Conservation (phyloP, 75 land plant species). For the Chamaecyparis obtusa region DNA sequence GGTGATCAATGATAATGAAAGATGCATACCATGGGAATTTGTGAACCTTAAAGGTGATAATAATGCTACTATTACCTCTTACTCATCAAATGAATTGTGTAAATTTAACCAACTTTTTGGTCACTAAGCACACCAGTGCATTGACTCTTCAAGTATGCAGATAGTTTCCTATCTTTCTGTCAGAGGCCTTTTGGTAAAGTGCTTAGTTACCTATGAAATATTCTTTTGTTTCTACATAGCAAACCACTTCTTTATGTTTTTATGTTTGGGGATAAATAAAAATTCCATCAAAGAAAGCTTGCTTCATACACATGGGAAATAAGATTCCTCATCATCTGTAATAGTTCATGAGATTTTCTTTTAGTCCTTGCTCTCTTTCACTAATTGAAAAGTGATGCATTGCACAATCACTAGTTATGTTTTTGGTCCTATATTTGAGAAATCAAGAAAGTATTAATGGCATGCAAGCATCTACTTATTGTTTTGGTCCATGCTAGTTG, state of each 20-base stretch:
- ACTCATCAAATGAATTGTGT: no score
- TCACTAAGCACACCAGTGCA: slow-evolving; percentile 70
- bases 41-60: no score
- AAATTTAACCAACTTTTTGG: slow-evolving; percentile 63
- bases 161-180: slow-evolving; percentile 1
- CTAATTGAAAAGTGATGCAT: background rate
- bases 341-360: background rate
- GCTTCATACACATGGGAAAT: background rate
- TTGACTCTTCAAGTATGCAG: slow-evolving; percentile 57
- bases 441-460: background rate
- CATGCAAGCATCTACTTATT: no score
- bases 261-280: background rate
- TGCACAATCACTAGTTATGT: background rate
- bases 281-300: background rate
- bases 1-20: no score
- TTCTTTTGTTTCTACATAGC: background rate
- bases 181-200: background rate
- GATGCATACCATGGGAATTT: no score
- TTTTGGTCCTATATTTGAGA: background rate
- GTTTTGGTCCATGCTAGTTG: no score
- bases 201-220: background rate
- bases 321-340: background rate
- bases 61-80: no score
- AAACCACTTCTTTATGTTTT: background rate
- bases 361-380: background rate